Evolutionary conservation across 2,329 filamentous ascomycete species (phyloP), one percentile per base, ranked within the genome.

Genomic region (Xylariaceae sp.): DNA sequence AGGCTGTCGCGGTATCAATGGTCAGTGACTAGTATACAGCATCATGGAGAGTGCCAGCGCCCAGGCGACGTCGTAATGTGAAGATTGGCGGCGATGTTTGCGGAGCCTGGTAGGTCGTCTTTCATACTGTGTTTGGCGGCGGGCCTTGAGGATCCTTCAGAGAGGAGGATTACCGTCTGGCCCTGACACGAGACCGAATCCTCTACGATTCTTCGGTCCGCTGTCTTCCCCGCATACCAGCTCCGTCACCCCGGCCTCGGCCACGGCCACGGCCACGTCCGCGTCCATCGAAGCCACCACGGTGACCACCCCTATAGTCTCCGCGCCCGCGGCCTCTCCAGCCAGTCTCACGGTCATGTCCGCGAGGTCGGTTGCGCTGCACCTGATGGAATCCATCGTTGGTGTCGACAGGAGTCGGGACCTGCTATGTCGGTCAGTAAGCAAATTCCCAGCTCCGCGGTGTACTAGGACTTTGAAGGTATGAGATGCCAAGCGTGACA

Each of bases 301-400:
- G 44, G 16, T 45, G 43, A n/a, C 50, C 47, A n/a, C 47, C 50
- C 24, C 53, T 51, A 41, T 52, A 39, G 21, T 50, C 51, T 14
- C 53, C 52, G 21, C 52, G 50, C 17, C 51, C 50, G 18, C 53
- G 50, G 29, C 52, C 47, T 39, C 52, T 36, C 33, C 45, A 47
- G 29, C 49, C 39, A 29, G 44, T 44, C 36, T 52, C 49, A 19
- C 53, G 52, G 22, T 53, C 51, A 18, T 53, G 44, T 19, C 51
- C 51, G n/a, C 52, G 47, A 12, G 49, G 49, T 19, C 50, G 46
- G 45, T 52, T 57, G 36, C 53, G 53, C 32, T 56, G 51, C 31
- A 57, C 54, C 32, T 49, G 46, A 29, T 52, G 54, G 37, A 57
- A 57, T 30, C 54, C 54, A 24, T 56, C 54, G 31, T 47, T 50